Evolutionary conservation across 148 eudicot species (phyloP), one percentile per base, ranked within the genome.

Genomic region (Rheum nobile): DNA sequence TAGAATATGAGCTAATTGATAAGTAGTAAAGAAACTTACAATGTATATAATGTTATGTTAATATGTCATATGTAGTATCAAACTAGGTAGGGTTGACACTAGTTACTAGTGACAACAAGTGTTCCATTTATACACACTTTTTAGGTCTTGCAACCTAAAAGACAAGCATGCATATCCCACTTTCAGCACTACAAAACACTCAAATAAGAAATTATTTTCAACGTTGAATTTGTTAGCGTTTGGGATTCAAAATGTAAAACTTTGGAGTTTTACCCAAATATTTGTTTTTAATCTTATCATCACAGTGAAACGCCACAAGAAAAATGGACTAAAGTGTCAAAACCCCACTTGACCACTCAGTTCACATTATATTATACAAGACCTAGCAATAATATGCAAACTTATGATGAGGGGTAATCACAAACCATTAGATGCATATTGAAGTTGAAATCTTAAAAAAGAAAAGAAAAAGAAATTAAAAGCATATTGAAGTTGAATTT

Each of bases 161-260:
- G 57, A 50, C 26, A 22, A 50, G 22, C 24, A 21, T 26, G 12
- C 17, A 59, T 8, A 59, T 26, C 34, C 67, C 67, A 59, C 67
- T 59, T 59, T 26, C 67, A 59, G 0, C 67, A 59, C 32, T 59
- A 24, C 10, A 59, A 11, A 24, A 59, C 67, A 59, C 67, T 59
- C 67, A 28, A 59, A 59, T 59, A 9, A 26, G 14, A 10, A 13
- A 63, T 63, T 4, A 32, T 63, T 63, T 32, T 16, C 31, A 32
- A 31, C 67, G 69, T 63, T 63, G 69, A 63, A 29, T 63, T 31
- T 31, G 38, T 63, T 63, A 63, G n/a, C 39, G 37, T 63, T 39
- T 32, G 39, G 2, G 69, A 16, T 14, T 63, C 69, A 63, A 13
- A 63, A 4, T 31, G 38, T 63, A 63, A 63, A n/a, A 2, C 22